These are phyloP conservation scores for Syzygium aqueum DNA, from an alignment of 345 rosid genomes.

Conservation along the genomic window DNA sequence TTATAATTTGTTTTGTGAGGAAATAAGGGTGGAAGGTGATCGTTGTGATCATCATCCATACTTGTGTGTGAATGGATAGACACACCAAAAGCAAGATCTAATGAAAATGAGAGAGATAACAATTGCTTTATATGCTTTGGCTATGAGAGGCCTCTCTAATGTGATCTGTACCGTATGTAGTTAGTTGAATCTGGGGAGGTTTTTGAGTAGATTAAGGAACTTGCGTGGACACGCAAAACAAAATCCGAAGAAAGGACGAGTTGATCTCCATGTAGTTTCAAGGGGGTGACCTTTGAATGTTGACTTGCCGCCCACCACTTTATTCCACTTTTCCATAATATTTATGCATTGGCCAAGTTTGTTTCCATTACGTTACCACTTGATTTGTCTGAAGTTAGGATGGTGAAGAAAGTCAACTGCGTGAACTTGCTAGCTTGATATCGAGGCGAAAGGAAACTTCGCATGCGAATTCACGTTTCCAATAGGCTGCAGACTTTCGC, in stretches of 20 bases:
- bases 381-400: neutral
- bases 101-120: neutral
- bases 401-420: neutral
- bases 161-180: neutral
- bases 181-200: neutral
- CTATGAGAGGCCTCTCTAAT: neutral
- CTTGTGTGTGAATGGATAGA: neutral
- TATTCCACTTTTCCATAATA: neutral
- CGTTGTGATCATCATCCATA: neutral
- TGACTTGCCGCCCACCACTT: constrained; percentile 5
- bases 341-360: neutral
- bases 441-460: neutral
- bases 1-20: neutral
- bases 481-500: neutral
- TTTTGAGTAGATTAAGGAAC: neutral
- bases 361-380: neutral
- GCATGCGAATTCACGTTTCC: neutral
- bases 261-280: neutral
- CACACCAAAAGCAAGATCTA: neutral
- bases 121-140: neutral
- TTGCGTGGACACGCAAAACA: neutral
- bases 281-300: constrained; percentile 18
- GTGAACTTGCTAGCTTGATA: neutral
- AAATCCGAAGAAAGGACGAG: neutral
- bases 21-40: neutral